Base-by-base conservation (phyloP, 768 basidiomycete species). In the Suillus occidentalis region DNA sequence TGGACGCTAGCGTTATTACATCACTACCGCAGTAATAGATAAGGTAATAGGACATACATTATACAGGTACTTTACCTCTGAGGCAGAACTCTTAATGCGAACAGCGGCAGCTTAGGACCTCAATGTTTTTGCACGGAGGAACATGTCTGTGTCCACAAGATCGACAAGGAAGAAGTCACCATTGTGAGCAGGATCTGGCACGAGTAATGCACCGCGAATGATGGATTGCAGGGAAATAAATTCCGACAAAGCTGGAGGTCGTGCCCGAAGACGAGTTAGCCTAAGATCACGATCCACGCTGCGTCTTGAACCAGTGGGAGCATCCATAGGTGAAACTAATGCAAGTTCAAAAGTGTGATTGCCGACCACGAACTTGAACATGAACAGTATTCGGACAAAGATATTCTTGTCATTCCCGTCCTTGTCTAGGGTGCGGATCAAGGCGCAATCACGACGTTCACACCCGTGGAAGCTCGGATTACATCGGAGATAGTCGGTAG, bases 61-160 rank as follows among this genome's bases (percentile, higher is more conserved):
- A 28, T 28, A 28, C 28, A 28, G 28, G 28, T 28, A 28, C 28
- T 28, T 28, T 28, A 28, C 28, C 28, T 28, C 28, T 28, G 28
- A 28, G 28, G 28, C 28, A 28, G 28, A 28, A 28, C 28, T 28
- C 28, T 28, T 28, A 28, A 28, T 28, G 28, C 28, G 28, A 28
- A 28, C 28, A 28, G 28, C 28, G 28, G 28, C 28, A 28, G 28
- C 28, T 28, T 28, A 28, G 28, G 28, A 45, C 31, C 25, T 39
- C 25, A 39, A 45, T 25, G 0, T 4, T 20, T 60, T 60, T 2
- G 39, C 39, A 60, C 22, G 12, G 28, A 64, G 50, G 43, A 73
- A 75, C 74, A 76, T 73, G 59, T 78, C 76, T 4, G 43, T 45
- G 66, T 78, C 78, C 16, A 74, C 31, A 7, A 69, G 39, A 66